Evolutionary conservation across 2,329 filamentous ascomycete genomes (phyloP).

Genomic region (Coniella vitis): DNA sequence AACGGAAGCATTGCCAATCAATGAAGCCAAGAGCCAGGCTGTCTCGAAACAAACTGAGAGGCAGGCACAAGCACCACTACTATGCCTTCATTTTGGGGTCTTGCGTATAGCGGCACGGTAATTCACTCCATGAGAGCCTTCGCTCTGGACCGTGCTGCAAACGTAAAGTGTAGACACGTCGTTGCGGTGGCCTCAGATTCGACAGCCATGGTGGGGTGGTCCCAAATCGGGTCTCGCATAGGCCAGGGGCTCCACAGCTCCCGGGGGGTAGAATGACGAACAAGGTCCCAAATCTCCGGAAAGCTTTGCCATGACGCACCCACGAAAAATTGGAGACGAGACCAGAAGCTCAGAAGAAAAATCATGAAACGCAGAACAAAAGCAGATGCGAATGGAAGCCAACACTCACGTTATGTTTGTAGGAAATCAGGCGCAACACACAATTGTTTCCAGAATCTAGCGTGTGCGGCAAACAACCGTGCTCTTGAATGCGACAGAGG

Average conservation of each 20-base stretch:
- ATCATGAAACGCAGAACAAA: background rate
- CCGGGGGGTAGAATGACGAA: constrained; percentile 7
- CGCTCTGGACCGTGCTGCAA: background rate
- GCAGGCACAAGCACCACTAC: too few species aligned
- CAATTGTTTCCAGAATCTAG: constrained; percentile 1
- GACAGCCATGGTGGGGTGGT: constrained; percentile 6
- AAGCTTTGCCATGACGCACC: constrained; percentile 14
- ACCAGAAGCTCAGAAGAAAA: background rate
- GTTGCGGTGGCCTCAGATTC: background rate
- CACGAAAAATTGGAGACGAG: background rate
- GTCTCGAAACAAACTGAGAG: too few species aligned
- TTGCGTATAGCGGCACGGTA: too few species aligned
- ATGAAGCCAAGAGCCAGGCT: too few species aligned
- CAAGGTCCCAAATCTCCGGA: constrained; percentile 9
- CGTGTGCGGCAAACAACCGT: background rate
- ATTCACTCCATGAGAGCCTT: too few species aligned
- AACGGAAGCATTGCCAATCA: too few species aligned
- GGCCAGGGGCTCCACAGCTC: constrained; percentile 9
- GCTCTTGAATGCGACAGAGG: constrained; percentile 5
- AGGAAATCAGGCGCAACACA: constrained; percentile 4
- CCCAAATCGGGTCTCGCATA: constrained; percentile 7
- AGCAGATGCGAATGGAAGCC: background rate
- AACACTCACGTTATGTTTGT: constrained; percentile 10
- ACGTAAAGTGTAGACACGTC: background rate
- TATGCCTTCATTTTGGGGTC: too few species aligned